phyloP scores from a whole-genome alignment of 352 stramenopile genomes.

The Phytophthora megakarya region DNA sequence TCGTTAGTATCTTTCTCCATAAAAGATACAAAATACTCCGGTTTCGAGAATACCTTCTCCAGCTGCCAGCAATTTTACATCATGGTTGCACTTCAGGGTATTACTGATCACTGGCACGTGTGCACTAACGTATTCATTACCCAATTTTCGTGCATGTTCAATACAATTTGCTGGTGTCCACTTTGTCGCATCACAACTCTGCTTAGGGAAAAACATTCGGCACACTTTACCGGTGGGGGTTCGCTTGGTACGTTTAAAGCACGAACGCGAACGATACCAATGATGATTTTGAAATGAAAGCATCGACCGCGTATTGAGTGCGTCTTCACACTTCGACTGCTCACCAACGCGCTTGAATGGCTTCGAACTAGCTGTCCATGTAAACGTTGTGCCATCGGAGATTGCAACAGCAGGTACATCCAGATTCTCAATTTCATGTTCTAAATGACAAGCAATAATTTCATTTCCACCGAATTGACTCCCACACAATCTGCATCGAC shows the following conservation, averaged over 20 bases:
- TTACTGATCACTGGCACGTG: neutral
- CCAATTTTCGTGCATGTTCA: neutral
- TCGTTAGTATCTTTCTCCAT: neutral
- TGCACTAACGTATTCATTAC: slow-evolving; percentile 8
- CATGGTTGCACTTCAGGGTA: slow-evolving; percentile 3
- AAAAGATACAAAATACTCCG: neutral
- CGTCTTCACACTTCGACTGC: neutral
- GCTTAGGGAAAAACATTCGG: neutral
- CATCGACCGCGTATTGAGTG: neutral
- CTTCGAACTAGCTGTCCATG: neutral
- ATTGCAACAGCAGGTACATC: neutral
- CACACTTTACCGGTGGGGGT: neutral
- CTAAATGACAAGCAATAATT: neutral
- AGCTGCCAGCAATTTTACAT: slow-evolving; percentile 1
- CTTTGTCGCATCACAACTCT: neutral
- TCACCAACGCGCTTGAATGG: neutral
- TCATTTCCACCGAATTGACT: neutral
- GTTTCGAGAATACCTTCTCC: slow-evolving; percentile 2
- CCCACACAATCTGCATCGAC: neutral
- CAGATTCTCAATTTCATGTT: too few relatives aligned
- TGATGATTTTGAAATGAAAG: neutral
- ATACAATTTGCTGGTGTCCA: neutral
- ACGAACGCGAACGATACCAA: neutral
- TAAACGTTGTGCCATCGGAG: neutral
- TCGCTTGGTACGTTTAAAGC: neutral